Conservation (phyloP, 306 rosid genomes). For the Sicyos edulis region DNA sequence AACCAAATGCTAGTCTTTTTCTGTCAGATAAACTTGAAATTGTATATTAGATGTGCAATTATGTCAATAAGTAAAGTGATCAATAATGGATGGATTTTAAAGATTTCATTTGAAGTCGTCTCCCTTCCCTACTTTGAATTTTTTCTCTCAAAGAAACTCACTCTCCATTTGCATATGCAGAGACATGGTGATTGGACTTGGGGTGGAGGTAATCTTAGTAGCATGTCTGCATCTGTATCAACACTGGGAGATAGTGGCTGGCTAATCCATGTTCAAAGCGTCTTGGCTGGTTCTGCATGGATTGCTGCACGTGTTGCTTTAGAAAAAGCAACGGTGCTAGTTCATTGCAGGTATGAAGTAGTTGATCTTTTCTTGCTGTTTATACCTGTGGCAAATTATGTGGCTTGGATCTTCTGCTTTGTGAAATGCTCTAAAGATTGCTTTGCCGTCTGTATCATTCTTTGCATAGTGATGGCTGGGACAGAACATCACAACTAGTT, state of each 20-base stretch:
- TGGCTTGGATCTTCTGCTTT: no score
- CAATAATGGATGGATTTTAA: background rate
- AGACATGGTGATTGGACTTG: constrained; percentile 95
- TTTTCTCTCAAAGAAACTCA: background rate
- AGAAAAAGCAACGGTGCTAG: constrained; percentile 70
- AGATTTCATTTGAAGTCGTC: background rate
- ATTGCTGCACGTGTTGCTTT: constrained; percentile 90
- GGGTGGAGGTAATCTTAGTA: constrained; percentile 98
- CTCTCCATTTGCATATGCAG: constrained; percentile 31
- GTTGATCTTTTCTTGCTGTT: no score
- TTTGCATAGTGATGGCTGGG: no score
- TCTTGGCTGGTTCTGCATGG: constrained; percentile 98
- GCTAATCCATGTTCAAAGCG: constrained; percentile 75
- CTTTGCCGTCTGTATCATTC: no score
- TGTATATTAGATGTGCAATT: background rate
- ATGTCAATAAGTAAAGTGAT: background rate
- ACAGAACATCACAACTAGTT: no score
- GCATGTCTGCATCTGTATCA: constrained; percentile 97
- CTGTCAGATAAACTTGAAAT: background rate
- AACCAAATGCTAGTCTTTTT: no score
- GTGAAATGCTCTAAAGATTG: no score
- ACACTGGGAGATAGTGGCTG: constrained; percentile 96
- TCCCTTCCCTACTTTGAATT: background rate
- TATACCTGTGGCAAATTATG: no score
- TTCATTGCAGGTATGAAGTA: no score